These are phyloP conservation scores for Claviceps purpurea DNA, from an alignment of 2,329 filamentous ascomycete genomes.

Conservation along the genomic window DNA sequence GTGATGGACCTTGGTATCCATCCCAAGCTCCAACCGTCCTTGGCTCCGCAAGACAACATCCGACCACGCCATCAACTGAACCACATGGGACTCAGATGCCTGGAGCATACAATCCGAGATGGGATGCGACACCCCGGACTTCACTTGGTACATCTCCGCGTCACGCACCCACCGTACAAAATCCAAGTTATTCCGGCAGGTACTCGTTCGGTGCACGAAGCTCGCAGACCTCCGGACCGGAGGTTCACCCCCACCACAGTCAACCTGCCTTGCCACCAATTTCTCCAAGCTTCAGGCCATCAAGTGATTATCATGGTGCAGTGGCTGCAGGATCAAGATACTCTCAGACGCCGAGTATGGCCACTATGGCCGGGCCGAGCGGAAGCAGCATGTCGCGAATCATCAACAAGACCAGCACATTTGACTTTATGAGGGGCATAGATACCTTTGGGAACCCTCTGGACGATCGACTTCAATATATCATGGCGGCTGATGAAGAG, in stretches of 20 bases:
- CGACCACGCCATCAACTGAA: not conserved
- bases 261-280: not conserved
- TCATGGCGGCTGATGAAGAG: slow-evolving; percentile 22
- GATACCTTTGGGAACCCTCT: slow-evolving; percentile 25
- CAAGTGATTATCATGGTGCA: not conserved
- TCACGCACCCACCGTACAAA: not conserved
- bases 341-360: not conserved
- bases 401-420: slow-evolving; percentile 24
- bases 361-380: slow-evolving; percentile 1
- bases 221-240: not conserved
- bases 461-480: slow-evolving; percentile 17
- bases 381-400: slow-evolving; percentile 17
- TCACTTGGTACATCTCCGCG: not conserved
- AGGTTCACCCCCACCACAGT: not conserved
- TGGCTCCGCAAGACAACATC: not conserved
- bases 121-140: not conserved
- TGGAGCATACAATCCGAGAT: slow-evolving; percentile 10
- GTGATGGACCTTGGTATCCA: not conserved
- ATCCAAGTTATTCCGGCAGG: not conserved
- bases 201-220: not conserved
- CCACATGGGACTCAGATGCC: slow-evolving; percentile 4
- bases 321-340: not conserved
- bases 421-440: slow-evolving; percentile 22
- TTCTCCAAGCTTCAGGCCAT: not conserved
- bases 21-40: not conserved